Evolutionary conservation across 257 asterid species (phyloP).

Genomic region (Solanum chilense): DNA sequence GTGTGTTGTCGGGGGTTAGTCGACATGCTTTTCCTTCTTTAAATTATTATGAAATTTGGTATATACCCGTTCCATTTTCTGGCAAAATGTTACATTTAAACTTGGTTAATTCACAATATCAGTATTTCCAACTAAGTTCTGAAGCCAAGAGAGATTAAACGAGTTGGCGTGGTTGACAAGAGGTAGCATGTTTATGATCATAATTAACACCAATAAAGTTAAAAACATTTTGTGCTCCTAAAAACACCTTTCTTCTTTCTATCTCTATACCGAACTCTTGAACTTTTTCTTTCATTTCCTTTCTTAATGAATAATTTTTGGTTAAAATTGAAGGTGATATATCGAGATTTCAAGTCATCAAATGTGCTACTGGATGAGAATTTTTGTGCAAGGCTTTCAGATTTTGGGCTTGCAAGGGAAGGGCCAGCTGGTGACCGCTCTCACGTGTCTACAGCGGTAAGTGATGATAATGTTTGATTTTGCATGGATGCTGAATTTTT

Average conservation of each 20-base stretch:
- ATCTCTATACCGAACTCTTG: neutral
- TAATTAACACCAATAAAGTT: neutral
- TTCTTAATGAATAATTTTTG: neutral
- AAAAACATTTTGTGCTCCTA: neutral
- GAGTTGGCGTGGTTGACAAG: neutral
- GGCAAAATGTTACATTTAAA: neutral
- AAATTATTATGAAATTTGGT: neutral
- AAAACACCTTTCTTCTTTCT: neutral
- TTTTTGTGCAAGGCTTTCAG: slow-evolving; percentile 70
- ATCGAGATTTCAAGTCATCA: slow-evolving; percentile 86
- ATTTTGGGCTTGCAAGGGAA: slow-evolving; percentile 97
- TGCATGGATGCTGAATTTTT: neutral
- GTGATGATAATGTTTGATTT: slow-evolving; percentile 1
- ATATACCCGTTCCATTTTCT: neutral
- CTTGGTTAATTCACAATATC: neutral
- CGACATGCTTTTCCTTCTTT: neutral
- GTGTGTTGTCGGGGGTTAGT: neutral
- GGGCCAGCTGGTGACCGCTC: slow-evolving; percentile 68
- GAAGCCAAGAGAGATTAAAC: neutral
- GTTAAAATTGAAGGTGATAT: slow-evolving; percentile 46
- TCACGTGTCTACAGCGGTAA: slow-evolving; percentile 91
- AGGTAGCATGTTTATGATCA: neutral
- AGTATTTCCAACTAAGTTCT: neutral
- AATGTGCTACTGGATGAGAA: slow-evolving; percentile 75
- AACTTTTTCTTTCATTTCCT: neutral